Evolutionary conservation across 1,284 basidiomycete species (phyloP).

Genomic region (Leccinum pachyderme): DNA sequence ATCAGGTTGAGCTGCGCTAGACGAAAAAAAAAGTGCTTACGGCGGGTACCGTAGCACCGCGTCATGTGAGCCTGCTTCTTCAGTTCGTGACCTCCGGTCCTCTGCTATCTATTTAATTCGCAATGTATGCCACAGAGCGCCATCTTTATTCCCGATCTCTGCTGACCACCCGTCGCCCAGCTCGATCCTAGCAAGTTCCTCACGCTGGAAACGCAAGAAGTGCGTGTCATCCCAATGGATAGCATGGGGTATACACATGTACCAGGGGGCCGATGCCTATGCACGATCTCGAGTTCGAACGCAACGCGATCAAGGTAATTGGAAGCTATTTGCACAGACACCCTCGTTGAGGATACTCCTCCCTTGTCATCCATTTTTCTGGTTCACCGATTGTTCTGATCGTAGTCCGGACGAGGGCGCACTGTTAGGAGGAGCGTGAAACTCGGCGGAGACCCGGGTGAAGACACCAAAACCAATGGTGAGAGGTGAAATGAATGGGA

Average conservation of each 20-base stretch:
- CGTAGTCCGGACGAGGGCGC: constrained; percentile 29
- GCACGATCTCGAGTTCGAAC: constrained; percentile 13
- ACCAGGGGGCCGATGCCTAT: constrained; percentile 29
- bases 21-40: too few species aligned
- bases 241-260: constrained; percentile 44
- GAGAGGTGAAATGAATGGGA: too few species aligned
- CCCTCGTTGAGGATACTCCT: constrained; percentile 20
- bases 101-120: constrained; percentile 13
- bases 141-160: neutral
- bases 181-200: constrained; percentile 31
- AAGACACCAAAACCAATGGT: constrained; percentile 11
- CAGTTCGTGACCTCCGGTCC: neutral
- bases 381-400: constrained; percentile 44
- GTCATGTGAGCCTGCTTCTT: constrained; percentile 33
- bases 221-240: constrained; percentile 52
- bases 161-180: constrained; percentile 8
- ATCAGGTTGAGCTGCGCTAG: too few species aligned
- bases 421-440: constrained; percentile 44
- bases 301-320: neutral
- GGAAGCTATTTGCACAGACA: neutral
- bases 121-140: constrained; percentile 14
- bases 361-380: constrained; percentile 51
- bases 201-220: constrained; percentile 40
- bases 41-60: too few species aligned
- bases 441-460: constrained; percentile 46